A percentile compares a stretch with the other conserved stretches of the same genome.
Evolutionary conservation across 345 rosid genomes (phyloP).

Genomic region (Arabidopsis thaliana): TAIR10.1 NC_003076.8:21869501-21870000

Average conservation of each 20-base stretch:
- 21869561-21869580: slow-evolving; percentile 10
- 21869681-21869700: neutral
- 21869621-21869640: slow-evolving; percentile 3
- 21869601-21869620: too few relatives aligned
- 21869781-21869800: too few relatives aligned
- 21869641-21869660: neutral
- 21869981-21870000: slow-evolving; percentile 4
- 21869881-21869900: neutral
- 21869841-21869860: too few relatives aligned
- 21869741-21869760: too few relatives aligned
- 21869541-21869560: slow-evolving; percentile 3
- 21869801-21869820: too few relatives aligned
- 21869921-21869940: neutral
- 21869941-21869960: neutral
- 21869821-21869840: too few relatives aligned
- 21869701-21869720: too few relatives aligned
- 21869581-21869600: neutral
- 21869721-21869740: too few relatives aligned
- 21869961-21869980: neutral
- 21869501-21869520: neutral
- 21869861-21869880: too few relatives aligned
- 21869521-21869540: slow-evolving; percentile 27
- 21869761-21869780: too few relatives aligned
- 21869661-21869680: neutral
- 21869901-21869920: neutral